Percentiles rank a stretch among this genome's conserved stretches.
Conservation (phyloP, 768 basidiomycete genomes). For the Lactifluus piperatus region DNA sequence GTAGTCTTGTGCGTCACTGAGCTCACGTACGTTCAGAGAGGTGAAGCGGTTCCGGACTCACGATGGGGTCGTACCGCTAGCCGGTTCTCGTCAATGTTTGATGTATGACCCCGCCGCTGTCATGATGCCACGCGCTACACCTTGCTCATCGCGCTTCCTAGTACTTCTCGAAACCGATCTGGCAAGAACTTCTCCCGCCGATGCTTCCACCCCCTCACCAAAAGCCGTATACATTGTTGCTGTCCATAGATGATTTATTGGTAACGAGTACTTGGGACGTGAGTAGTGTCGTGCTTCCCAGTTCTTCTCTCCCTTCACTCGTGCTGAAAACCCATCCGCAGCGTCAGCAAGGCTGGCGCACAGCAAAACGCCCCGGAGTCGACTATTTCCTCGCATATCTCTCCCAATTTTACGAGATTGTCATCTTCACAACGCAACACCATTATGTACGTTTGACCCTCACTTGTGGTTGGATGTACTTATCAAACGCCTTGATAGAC, state of each 20-base stretch:
- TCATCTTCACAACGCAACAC: slow-evolving; percentile 88
- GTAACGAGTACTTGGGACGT: slow-evolving; percentile 95
- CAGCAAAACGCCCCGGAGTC: slow-evolving; percentile 94
- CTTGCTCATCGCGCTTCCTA: slow-evolving; percentile 25
- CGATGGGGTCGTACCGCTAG: slow-evolving; percentile 56
- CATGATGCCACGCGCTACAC: background rate
- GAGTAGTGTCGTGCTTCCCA: slow-evolving; percentile 30
- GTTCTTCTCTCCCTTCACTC: background rate
- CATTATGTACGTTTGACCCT: slow-evolving; percentile 66
- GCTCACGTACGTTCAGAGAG: slow-evolving; percentile 32
- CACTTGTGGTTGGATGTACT: slow-evolving; percentile 3
- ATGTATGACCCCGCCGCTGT: slow-evolving; percentile 38
- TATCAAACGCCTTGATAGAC: slow-evolving; percentile 41
- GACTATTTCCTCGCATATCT: slow-evolving; percentile 98
- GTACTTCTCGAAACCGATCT: slow-evolving; percentile 91
- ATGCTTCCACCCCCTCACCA: slow-evolving; percentile 74
- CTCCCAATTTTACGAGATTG: slow-evolving; percentile 96
- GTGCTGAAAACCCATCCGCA: slow-evolving; percentile 25
- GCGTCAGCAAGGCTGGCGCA: slow-evolving; percentile 93
- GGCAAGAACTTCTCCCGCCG: slow-evolving; percentile 86
- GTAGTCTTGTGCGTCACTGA: background rate
- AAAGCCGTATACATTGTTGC: slow-evolving; percentile 84
- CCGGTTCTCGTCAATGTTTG: slow-evolving; percentile 58
- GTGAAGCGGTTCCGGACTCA: slow-evolving; percentile 50
- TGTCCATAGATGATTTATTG: slow-evolving; percentile 88